These are phyloP conservation scores for Cercospora sp. DNA, from an alignment of 2,329 filamentous ascomycete genomes.

Conservation along the genomic window DNA sequence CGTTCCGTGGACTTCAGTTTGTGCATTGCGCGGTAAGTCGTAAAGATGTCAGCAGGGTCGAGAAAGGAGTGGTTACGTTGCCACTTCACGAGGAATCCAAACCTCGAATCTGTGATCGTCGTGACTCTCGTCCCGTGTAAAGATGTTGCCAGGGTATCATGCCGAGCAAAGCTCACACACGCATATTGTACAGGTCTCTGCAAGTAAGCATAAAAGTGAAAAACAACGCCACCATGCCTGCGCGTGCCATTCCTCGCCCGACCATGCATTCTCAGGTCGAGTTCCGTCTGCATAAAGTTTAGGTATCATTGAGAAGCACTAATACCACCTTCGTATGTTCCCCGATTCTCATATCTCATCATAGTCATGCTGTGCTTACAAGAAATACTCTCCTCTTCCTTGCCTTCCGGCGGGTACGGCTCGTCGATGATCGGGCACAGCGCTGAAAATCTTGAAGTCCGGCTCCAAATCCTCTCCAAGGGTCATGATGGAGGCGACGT, in stretches of 20 bases:
- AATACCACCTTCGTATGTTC: slow-evolving; percentile 5
- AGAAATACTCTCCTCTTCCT: slow-evolving; percentile 53
- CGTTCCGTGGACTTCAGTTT: neutral
- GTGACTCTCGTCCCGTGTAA: neutral
- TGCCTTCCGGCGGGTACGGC: slow-evolving; percentile 69
- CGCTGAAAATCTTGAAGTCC: slow-evolving; percentile 88
- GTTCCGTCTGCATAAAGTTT: slow-evolving; percentile 7
- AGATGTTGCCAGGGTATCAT: slow-evolving; percentile 10
- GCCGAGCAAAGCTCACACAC: slow-evolving; percentile 10
- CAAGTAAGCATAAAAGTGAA: neutral
- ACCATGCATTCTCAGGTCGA: slow-evolving; percentile 8
- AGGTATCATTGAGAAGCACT: slow-evolving; percentile 15
- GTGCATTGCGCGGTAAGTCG: neutral
- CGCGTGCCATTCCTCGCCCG: neutral
- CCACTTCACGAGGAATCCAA: neutral
- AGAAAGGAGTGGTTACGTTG: neutral
- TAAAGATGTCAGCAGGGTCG: neutral
- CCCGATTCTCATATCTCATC: neutral
- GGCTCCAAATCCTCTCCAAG: slow-evolving; percentile 81
- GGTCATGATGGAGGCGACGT: slow-evolving; percentile 86
- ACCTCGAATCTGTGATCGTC: neutral
- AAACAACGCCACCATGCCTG: slow-evolving; percentile 1
- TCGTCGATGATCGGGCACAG: slow-evolving; percentile 81
- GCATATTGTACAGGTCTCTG: slow-evolving; percentile 12
- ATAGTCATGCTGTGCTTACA: slow-evolving; percentile 39